Percentiles rank a stretch among this genome's conserved stretches.
These are phyloP conservation scores for Debaryomyces robertsiae DNA, from an alignment of 1,139 yeast species.

Conservation along the genomic window DNA sequence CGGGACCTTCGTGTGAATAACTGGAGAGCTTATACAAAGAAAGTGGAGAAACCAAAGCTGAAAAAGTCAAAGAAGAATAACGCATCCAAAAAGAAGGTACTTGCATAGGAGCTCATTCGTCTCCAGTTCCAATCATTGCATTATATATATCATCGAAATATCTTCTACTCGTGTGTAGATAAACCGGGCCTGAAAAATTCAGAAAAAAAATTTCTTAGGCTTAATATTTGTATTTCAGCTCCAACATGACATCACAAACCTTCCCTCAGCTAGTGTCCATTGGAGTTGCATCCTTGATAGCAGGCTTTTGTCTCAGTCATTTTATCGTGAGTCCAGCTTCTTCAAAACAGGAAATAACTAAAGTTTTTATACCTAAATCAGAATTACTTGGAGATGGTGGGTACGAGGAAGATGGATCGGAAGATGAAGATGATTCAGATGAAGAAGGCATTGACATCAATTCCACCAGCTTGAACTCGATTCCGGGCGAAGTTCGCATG, in stretches of 20 bases:
- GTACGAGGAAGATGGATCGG: conserved; percentile 27
- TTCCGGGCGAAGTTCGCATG: conserved; percentile 84
- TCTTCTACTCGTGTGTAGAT: too few species aligned
- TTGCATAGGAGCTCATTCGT: conserved; percentile 29
- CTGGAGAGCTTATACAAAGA: conserved; percentile 59
- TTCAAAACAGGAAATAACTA: neutral
- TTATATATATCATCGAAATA: too few species aligned
- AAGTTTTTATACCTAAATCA: neutral
- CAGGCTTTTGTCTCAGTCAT: conserved; percentile 12
- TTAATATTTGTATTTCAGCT: neutral
- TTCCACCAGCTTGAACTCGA: conserved; percentile 57
- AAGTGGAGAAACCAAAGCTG: conserved; percentile 45
- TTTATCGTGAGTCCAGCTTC: neutral
- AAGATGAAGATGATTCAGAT: conserved; percentile 43
- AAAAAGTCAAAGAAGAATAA: conserved; percentile 39
- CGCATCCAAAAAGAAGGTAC: conserved; percentile 30
- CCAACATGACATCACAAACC: conserved; percentile 12
- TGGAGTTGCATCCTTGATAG: conserved; percentile 19
- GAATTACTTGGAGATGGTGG: neutral
- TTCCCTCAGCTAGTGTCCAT: conserved; percentile 23
- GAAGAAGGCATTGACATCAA: conserved; percentile 56
- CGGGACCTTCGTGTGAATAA: conserved; percentile 60
- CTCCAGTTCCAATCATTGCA: too few species aligned
- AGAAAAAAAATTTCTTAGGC: conserved; percentile 1
- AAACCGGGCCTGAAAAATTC: neutral